Conservation (phyloP, 441 rosid genomes). For the Kokia cookei region DNA sequence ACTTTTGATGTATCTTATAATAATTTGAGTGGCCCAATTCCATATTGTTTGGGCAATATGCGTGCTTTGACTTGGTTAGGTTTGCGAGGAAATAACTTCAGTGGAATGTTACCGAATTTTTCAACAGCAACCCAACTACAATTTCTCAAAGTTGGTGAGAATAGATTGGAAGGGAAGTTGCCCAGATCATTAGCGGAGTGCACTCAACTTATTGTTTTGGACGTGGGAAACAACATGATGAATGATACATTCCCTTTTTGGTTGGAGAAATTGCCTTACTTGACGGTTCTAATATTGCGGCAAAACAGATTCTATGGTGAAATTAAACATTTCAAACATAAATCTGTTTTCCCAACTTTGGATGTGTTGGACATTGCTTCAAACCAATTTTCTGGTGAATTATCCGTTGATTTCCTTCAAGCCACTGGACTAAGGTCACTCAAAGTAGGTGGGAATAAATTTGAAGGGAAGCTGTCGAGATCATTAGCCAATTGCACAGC, state of each 20-base stretch:
- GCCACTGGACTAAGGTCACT: not conserved
- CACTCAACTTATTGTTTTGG: not conserved
- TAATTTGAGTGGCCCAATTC: no score
- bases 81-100: not conserved
- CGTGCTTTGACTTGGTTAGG: not conserved
- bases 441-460: no score
- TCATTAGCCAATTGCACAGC: no score
- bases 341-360: not conserved
- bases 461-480: no score
- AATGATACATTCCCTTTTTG: not conserved
- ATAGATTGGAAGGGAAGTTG: not conserved
- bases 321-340: not conserved
- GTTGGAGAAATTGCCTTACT: not conserved
- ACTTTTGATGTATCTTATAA: no score
- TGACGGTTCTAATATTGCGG: not conserved
- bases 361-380: not conserved
- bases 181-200: slow-evolving; percentile 13
- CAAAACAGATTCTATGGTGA: not conserved
- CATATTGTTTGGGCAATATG: no score
- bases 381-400: not conserved
- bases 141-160: not conserved
- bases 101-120: not conserved
- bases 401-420: not conserved
- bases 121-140: not conserved
- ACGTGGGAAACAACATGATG: not conserved